Evolutionary conservation across 805 yeast genomes (phyloP), one percentile per base, ranked within the genome.

Genomic region (Grigorovia yakushimaensis): DNA sequence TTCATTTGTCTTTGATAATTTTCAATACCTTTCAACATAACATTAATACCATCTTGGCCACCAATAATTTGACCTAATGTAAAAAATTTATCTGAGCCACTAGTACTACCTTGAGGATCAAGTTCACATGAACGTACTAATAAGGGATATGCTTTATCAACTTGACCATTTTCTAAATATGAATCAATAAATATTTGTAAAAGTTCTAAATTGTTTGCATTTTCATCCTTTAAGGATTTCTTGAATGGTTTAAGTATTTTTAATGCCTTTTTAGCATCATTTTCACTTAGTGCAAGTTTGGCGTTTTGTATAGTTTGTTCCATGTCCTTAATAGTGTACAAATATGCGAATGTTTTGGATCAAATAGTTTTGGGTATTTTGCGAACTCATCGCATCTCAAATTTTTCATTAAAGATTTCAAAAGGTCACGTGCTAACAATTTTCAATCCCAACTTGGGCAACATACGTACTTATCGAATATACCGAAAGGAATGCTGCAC

Each of bases 31-130:
- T 72, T 73, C 51, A 78, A 74, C 50, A 84, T 73, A 55, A 76
- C 71, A 10, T 70, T 62, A 17, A 86, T 60, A 9, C 97, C 98
- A 54, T 79, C 84, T 17, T 52, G 55, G 30, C 95, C 96, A 40
- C 97, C 97, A 23, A 82, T 71, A 45, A 91, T 79, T 68, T 91
- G 98, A 2, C 97, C 98, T 51, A 91, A 69, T 66, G 89, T 88
- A 47, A 93, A 73, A 61, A 85, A 89, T 67, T 88, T 89, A 60
- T 86, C 95, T 13, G 80, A 81, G 2, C 67, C 66, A 1, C 91
- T 93, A 41, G 65, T 55, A 1, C 59, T 52, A 1, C 87, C 96
- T 2, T 71, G 62, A 2, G 84, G 80, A 64, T 89, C 97, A 45
- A 82, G 52, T 51, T 78, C 78, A 49, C 89, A 79, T 2, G 88